Base-by-base conservation (phyloP, 2,329 filamentous ascomycete species). In the Claviceps citrina region DNA sequence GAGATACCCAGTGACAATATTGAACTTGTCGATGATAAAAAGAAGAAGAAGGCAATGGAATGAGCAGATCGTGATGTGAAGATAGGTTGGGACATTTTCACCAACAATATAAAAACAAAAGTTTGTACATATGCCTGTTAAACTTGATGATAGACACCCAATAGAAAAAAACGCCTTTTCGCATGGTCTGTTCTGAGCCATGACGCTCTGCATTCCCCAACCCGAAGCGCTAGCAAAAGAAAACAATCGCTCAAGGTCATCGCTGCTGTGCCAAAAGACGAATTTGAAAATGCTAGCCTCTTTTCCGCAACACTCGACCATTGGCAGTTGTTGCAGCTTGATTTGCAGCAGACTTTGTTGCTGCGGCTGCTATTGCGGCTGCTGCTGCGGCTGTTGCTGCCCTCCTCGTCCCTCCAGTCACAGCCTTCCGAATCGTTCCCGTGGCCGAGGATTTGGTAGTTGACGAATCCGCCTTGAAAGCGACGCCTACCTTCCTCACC, bases 1-100 rank as follows among this genome's bases (percentile, higher is more conserved):
- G 76, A 86, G 47, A 82, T 98, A 51, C 89, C 89, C 2, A 84
- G 93, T 65, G 85, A 93, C 56, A 95, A 98, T 63, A 81, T 96
- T 51, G 89, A 96, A 64, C 65, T 87, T 54, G 75, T 96, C 32
- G 89, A 96, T 62, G 89, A 95, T 59, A 95, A 94, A 76, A 91
- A 91, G 75, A 93, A 93, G 67, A 76, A 70, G 54, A 63, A 63
- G 55, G 53, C 53, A n/a, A n/a, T n/a, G n/a, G n/a, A n/a, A n/a
- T n/a, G n/a, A n/a, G n/a, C n/a, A n/a, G n/a, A n/a, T n/a, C n/a
- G n/a, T n/a, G n/a, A n/a, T n/a, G n/a, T n/a, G n/a, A n/a, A n/a
- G n/a, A n/a, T n/a, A n/a, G n/a, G n/a, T n/a, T n/a, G n/a, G n/a
- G n/a, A n/a, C n/a, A n/a, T n/a, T n/a, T n/a, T n/a, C n/a, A n/a